Evolutionary conservation across 1,139 yeast genomes (phyloP), one percentile per base, ranked within the genome.

Genomic region (Petasospora fabianii): DNA sequence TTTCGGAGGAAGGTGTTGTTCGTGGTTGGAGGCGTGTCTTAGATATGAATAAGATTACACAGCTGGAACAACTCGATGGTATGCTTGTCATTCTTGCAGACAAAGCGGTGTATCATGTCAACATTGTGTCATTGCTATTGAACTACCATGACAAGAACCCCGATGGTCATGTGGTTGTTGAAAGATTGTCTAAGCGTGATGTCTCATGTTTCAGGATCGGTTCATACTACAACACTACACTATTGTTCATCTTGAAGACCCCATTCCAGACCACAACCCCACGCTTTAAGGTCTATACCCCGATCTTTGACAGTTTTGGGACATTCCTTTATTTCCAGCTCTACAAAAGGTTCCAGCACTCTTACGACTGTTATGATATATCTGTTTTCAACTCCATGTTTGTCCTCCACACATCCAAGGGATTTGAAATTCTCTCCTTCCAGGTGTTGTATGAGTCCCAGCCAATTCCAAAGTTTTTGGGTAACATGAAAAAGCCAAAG

Each of bases 401-500:
- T 56, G 78, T 87, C 0, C 75, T 82, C 2, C 84, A 82, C 53
- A 74, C 88, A 3, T 65, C 75, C 29, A 76, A 77, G 49, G 92
- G 92, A 0, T 79, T 83, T 50, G 84, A 84, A 48, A 71, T 83
- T 16, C 65, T 80, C 53, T 75, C 82, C 12, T 66, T 84, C 39
- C 82, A 80, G 51, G 75, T 76, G 47, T 62, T 73, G 22, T 68
- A 74, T 41, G 62, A 71, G 18, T 75, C 83, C 2, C 66, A 79
- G 46, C 72, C 80, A 9, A 69, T 77, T 13, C 79, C 88, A 5
- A 72, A 68, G 24, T 53, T 54, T 24, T 31, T 51, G 22, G 44
- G 51, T 17, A 44, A 49, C 14, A 34, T 50, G 18, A 57, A 51
- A 41, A 58, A 57, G 32, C 55, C 61, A 1, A 58, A 57, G 36